These are phyloP conservation scores for Peziza echinospora DNA, from an alignment of 495 filamentous ascomycete genomes.

Conservation along the genomic window DNA sequence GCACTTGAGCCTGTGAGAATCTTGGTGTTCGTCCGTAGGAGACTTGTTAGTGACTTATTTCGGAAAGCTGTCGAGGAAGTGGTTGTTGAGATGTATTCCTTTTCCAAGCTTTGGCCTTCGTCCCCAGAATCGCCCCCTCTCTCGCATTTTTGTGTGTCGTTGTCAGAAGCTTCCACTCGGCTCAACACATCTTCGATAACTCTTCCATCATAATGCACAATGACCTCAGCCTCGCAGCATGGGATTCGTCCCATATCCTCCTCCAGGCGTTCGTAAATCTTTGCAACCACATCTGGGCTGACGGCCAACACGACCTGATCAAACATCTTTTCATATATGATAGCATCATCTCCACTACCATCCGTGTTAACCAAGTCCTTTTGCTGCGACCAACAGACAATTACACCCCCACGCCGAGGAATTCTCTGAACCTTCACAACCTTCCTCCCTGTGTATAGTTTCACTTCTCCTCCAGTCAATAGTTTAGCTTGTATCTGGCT, in stretches of 20 bases:
- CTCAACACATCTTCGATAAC: neutral
- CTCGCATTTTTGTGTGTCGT: constrained; percentile 1
- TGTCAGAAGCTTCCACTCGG: neutral
- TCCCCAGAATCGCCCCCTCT: neutral
- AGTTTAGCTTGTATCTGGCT: constrained; percentile 26
- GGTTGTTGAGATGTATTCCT: neutral
- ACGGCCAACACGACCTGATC: constrained; percentile 28
- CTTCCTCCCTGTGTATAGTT: constrained; percentile 6
- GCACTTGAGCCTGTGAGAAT: neutral
- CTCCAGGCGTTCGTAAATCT: constrained; percentile 25
- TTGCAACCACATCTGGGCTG: constrained; percentile 23
- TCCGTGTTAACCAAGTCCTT: neutral
- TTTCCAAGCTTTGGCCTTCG: neutral
- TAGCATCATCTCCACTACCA: neutral
- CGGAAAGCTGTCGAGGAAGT: neutral
- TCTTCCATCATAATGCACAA: constrained; percentile 25
- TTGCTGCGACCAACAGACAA: neutral
- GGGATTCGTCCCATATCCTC: constrained; percentile 23
- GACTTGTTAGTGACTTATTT: neutral
- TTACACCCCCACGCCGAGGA: neutral
- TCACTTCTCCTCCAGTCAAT: constrained; percentile 16
- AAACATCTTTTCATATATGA: constrained; percentile 14
- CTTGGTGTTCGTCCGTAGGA: constrained; percentile 12
- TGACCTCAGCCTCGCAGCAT: constrained; percentile 23
- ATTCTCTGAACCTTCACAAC: neutral